phyloP scores from a whole-genome alignment of 192 early-diverging fungal species.

The Chytriomyces hyalinus region DNA sequence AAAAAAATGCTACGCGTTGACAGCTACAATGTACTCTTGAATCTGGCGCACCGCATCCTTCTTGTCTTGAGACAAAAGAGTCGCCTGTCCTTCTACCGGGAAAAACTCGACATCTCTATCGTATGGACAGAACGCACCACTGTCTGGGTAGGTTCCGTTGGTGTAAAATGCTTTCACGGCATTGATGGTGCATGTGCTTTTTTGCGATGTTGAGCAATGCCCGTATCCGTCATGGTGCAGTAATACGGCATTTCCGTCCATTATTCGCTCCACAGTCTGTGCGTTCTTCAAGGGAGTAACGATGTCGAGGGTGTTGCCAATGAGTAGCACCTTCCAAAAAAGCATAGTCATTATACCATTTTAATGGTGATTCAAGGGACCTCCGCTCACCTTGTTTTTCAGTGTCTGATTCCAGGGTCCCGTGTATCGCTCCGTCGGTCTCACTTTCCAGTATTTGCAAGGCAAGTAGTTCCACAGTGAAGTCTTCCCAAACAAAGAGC shows the following conservation, averaged over 20 bases:
- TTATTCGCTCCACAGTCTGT: neutral
- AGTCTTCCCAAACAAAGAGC: neutral
- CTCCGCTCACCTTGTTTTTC: slow-evolving; percentile 23
- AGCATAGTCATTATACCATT: neutral
- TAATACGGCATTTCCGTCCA: slow-evolving; percentile 34
- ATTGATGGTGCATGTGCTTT: slow-evolving; percentile 41
- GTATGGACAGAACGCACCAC: neutral
- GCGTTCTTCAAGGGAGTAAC: slow-evolving; percentile 52
- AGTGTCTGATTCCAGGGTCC: slow-evolving; percentile 52
- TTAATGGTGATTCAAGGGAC: no score
- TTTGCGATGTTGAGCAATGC: slow-evolving; percentile 48
- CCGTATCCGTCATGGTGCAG: slow-evolving; percentile 47
- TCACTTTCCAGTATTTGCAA: slow-evolving; percentile 40
- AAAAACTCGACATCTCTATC: slow-evolving; percentile 2
- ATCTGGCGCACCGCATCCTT: no score
- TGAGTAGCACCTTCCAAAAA: slow-evolving; percentile 12
- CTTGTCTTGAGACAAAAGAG: no score
- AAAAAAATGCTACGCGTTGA: no score
- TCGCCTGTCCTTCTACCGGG: neutral
- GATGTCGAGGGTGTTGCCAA: slow-evolving; percentile 50
- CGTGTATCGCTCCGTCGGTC: slow-evolving; percentile 41
- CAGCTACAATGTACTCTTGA: no score
- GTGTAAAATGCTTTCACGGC: slow-evolving; percentile 36
- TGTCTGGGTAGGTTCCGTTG: slow-evolving; percentile 17
- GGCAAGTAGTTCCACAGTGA: slow-evolving; percentile 9